Base-by-base conservation (phyloP, 2,329 filamentous ascomycete genomes). In the Talaromyces sp. region DNA sequence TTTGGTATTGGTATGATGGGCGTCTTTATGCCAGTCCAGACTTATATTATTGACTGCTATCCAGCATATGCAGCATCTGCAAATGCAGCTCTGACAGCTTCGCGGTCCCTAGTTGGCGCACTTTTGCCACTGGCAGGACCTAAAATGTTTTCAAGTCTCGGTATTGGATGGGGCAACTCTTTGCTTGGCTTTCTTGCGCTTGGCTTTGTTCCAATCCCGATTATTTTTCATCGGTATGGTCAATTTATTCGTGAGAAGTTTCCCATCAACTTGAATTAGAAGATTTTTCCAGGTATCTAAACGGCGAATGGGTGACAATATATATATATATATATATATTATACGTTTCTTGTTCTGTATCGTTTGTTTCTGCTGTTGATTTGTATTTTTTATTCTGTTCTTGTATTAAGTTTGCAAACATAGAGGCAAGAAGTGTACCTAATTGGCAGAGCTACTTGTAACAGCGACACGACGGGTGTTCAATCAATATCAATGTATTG, bases 41-140 rank as follows among this genome's bases (percentile, higher is more conserved):
- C 82, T 14, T 87, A 87, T 65, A 76, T 86, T 4, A 80, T 87
- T 26, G 84, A 86, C 61, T 79, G 78, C 60, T 76, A 77, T 6
- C 71, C 73, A 1, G 75, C 73, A 27, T 62, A 68, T 56, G 77
- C 78, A 0, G 78, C 78, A 0, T 73, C 68, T 61, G 80, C 80
- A 0, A 77, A 81, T 21, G 82, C 80, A 0, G 82, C 80, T 0
- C 78, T 80, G 13, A 80, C 81, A 0, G 78, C 84, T 11, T 72
- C 84, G 21, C 73, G 82, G 29, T 82, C 78, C 3, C 70, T 85
- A 59, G 77, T 80, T 0, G 83, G 80, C 0, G 84, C 84, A 13
- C 76, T 83, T 0, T 78, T 87, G 1, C 85, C 86, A 0, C 71
- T 88, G 1, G 84, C 84, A 27, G 85, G 84, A 1, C 72, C 79